phyloP scores from a whole-genome alignment of 2,329 filamentous ascomycete genomes.

The Diaporthe amygdali region DNA sequence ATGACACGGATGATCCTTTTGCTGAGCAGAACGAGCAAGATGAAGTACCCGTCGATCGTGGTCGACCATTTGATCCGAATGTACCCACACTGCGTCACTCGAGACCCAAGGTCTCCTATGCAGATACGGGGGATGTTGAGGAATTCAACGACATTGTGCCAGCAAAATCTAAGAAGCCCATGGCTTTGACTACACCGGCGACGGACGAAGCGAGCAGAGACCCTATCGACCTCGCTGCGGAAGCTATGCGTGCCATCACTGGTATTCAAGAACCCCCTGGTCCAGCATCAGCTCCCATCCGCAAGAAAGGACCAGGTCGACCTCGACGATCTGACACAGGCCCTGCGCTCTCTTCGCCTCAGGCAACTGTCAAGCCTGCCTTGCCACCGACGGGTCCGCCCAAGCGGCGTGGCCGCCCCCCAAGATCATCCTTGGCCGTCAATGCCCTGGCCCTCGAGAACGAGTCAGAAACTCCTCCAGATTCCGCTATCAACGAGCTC shows the following conservation, averaged over 20 bases:
- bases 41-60: constrained; percentile 21
- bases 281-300: neutral
- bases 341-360: constrained; percentile 12
- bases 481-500: constrained; percentile 36
- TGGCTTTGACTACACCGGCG: constrained; percentile 5
- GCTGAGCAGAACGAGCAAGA: neutral
- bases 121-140: constrained; percentile 51
- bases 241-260: constrained; percentile 38
- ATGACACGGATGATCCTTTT: constrained; percentile 10
- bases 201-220: constrained; percentile 29
- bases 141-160: constrained; percentile 48
- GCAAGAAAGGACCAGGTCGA: constrained; percentile 32
- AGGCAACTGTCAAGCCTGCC: constrained; percentile 17
- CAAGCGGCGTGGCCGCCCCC: constrained; percentile 26
- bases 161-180: constrained; percentile 24
- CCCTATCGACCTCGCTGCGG: constrained; percentile 36
- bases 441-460: constrained; percentile 15
- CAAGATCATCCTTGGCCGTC: constrained; percentile 26
- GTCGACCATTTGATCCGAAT: constrained; percentile 46
- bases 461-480: constrained; percentile 22
- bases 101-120: constrained; percentile 56
- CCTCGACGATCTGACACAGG: constrained; percentile 35
- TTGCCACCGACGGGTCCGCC: constrained; percentile 22
- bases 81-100: constrained; percentile 57
- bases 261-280: neutral